Percentiles rank a stretch among this genome's conserved stretches.
phyloP scores from a whole-genome alignment of 352 stramenopile genomes.

The Hyaloperonospora arabidopsidis region DNA sequence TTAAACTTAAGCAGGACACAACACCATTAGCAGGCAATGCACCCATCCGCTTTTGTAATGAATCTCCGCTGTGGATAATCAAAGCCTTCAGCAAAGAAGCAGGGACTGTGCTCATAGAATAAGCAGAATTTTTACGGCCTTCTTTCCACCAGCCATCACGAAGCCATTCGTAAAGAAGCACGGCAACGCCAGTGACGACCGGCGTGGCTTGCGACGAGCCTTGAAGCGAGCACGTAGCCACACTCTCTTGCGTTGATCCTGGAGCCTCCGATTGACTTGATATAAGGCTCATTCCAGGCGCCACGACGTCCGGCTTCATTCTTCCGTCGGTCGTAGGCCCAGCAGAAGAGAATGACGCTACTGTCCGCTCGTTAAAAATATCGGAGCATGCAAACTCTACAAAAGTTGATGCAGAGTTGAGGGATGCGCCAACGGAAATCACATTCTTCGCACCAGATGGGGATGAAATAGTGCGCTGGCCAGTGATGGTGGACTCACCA shows the following conservation, averaged over 20 bases:
- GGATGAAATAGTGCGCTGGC: conserved; percentile 64
- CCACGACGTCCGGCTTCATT: conserved; percentile 84
- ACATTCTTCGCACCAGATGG: conserved; percentile 80
- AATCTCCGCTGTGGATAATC: conserved; percentile 68
- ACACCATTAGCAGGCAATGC: conserved; percentile 30
- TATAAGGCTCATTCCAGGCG: conserved; percentile 70
- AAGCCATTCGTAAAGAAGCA: conserved; percentile 72
- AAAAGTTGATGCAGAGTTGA: conserved; percentile 55
- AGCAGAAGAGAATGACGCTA: conserved; percentile 78
- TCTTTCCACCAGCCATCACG: conserved; percentile 74
- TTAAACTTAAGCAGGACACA: conserved; percentile 45
- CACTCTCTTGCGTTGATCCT: conserved; percentile 46
- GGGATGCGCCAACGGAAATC: conserved; percentile 71
- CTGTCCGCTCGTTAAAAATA: conserved; percentile 64
- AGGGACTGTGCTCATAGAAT: conserved; percentile 52
- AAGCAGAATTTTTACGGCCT: conserved; percentile 43
- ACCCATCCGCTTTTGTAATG: conserved; percentile 42
- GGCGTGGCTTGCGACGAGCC: conserved; percentile 73
- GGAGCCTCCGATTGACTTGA: conserved; percentile 62
- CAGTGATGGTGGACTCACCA: conserved; percentile 51
- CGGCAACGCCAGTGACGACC: conserved; percentile 62
- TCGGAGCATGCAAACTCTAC: conserved; percentile 36
- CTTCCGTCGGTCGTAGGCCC: conserved; percentile 76
- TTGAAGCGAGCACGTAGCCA: conserved; percentile 58
- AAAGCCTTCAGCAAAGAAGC: conserved; percentile 71